Conservation (phyloP, 352 stramenopile species). For the Phytopythium vexans region DNA sequence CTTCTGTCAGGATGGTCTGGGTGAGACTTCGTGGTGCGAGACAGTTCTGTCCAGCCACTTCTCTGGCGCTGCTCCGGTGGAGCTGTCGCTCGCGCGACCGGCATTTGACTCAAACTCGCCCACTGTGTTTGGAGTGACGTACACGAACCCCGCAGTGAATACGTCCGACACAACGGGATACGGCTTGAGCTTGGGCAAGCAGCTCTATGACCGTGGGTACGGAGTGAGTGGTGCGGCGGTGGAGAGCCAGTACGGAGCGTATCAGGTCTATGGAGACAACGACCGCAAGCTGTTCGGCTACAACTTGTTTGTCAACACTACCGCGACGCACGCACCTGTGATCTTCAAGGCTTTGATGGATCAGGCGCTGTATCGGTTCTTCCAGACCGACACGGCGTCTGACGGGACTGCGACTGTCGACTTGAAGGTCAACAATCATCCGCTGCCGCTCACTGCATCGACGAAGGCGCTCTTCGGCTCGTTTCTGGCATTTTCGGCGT, state of each 20-base stretch:
- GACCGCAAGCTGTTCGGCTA: slow-evolving; percentile 48
- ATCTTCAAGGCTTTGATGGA: slow-evolving; percentile 72
- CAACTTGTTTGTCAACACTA: slow-evolving; percentile 68
- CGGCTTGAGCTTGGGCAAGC: slow-evolving; percentile 36
- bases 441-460: slow-evolving; percentile 47
- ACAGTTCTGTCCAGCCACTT: slow-evolving; percentile 31
- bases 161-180: slow-evolving; percentile 41
- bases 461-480: slow-evolving; percentile 46
- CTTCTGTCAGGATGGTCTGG: slow-evolving; percentile 31
- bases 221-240: background rate
- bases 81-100: slow-evolving; percentile 17
- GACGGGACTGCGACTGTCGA: slow-evolving; percentile 15
- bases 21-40: slow-evolving; percentile 34
- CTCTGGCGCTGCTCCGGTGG: slow-evolving; percentile 25
- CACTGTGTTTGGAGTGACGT: slow-evolving; percentile 53
- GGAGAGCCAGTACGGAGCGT: slow-evolving; percentile 42
- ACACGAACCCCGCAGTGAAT: slow-evolving; percentile 47
- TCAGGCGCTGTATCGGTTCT: slow-evolving; percentile 56
- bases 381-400: too few relatives aligned
- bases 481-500: slow-evolving; percentile 69
- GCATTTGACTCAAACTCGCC: slow-evolving; percentile 34
- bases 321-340: slow-evolving; percentile 37
- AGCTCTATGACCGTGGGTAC: slow-evolving; percentile 52
- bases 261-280: slow-evolving; percentile 41
- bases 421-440: slow-evolving; percentile 52